Evolutionary conservation across 2,329 filamentous ascomycete species (phyloP).

Genomic region (Bipolaris bicolor): DNA sequence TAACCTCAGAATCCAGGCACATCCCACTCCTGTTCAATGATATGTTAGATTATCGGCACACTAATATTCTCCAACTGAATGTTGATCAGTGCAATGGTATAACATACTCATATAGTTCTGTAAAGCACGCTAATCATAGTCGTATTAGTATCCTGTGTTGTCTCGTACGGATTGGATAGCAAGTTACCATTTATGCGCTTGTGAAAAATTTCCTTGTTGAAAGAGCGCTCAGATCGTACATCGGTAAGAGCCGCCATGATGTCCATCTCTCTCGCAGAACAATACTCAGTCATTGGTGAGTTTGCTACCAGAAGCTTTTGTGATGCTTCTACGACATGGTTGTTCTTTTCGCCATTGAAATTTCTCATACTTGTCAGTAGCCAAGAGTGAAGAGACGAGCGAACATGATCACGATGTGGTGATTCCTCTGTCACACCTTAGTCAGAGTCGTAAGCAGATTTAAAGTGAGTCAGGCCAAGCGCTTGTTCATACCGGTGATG

Average conservation of each 20-base stretch:
- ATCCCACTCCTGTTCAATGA: neutral
- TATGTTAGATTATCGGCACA: neutral
- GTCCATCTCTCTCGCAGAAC: neutral
- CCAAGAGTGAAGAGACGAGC: neutral
- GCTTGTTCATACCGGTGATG: neutral
- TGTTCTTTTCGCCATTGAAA: neutral
- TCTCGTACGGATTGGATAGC: neutral
- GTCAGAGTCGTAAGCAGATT: neutral
- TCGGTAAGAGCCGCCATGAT: neutral
- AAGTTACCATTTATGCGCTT: neutral
- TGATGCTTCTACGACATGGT: neutral
- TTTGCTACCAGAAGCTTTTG: neutral
- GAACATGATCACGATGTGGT: neutral
- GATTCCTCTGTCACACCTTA: neutral
- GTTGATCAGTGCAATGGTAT: neutral
- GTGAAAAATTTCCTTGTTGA: neutral
- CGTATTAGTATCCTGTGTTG: neutral
- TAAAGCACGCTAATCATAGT: neutral
- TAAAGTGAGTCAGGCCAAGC: neutral
- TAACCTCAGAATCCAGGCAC: neutral
- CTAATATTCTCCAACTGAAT: neutral
- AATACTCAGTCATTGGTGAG: neutral
- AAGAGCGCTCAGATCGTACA: neutral
- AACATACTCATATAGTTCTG: neutral
- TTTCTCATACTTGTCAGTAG: neutral